phyloP scores from a whole-genome alignment of 2,329 filamentous ascomycete genomes.

The Stagonosporopsis vannaccii region DNA sequence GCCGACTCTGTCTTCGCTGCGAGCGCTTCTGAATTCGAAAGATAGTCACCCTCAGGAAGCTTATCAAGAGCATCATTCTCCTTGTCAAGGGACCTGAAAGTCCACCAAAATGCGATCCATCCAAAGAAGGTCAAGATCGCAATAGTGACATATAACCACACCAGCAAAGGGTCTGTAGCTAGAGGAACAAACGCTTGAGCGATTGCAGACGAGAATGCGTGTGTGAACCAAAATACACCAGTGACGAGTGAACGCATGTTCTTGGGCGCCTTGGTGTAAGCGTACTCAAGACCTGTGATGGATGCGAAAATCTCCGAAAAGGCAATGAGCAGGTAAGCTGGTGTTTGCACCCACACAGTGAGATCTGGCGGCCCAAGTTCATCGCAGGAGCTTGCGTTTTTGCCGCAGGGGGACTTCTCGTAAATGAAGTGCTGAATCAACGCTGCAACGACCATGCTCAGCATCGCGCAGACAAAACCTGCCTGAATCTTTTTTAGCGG shows the following conservation, averaged over 20 bases:
- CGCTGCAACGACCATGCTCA: conserved; percentile 66
- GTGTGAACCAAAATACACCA: conserved; percentile 42
- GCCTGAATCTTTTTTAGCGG: conserved; percentile 76
- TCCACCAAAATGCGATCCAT: conserved; percentile 39
- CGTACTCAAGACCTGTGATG: conserved; percentile 73
- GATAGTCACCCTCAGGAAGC: conserved; percentile 35
- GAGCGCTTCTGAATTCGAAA: conserved; percentile 24
- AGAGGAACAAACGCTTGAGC: conserved; percentile 32
- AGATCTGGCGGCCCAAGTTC: conserved; percentile 45
- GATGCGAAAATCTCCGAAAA: conserved; percentile 68
- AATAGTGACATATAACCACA: conserved; percentile 40
- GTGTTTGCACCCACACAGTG: conserved; percentile 61
- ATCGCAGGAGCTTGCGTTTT: conserved; percentile 48
- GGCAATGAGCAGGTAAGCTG: conserved; percentile 61
- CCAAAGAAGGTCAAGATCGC: conserved; percentile 42
- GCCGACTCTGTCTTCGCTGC: conserved; percentile 20
- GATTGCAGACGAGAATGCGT: conserved; percentile 38
- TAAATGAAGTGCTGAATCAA: conserved; percentile 66
- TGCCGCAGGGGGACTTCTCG: conserved; percentile 53
- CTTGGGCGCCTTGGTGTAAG: conserved; percentile 73
- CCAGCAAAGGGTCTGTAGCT: conserved; percentile 29
- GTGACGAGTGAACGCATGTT: conserved; percentile 60
- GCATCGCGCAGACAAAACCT: conserved; percentile 71
- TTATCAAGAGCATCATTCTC: conserved; percentile 44
- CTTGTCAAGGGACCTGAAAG: conserved; percentile 36